These are phyloP conservation scores for Inonotus obliquus DNA, from an alignment of 1,284 basidiomycete species.

Conservation along the genomic window DNA sequence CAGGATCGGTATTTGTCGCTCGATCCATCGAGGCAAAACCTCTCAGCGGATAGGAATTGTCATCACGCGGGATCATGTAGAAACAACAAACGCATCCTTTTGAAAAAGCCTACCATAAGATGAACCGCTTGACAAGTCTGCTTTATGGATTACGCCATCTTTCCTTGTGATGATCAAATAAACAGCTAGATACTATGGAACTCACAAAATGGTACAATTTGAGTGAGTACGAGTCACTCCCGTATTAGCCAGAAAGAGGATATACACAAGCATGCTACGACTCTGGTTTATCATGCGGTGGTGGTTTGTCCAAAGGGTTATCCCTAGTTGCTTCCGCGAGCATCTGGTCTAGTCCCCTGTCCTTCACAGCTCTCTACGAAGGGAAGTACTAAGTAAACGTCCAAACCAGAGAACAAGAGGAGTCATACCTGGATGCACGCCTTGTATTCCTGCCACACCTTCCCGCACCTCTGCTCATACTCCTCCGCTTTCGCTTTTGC, in stretches of 20 bases:
- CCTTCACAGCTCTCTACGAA: constrained; percentile 72
- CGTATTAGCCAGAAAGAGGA: too few relatives aligned
- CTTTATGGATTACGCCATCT: too few relatives aligned
- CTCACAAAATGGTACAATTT: too few relatives aligned
- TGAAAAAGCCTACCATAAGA: too few relatives aligned
- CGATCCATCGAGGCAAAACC: constrained; percentile 10
- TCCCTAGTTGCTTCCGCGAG: constrained; percentile 79
- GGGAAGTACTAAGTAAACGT: neutral
- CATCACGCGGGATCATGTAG: constrained; percentile 18
- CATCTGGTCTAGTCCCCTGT: constrained; percentile 71
- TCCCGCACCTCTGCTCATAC: constrained; percentile 80
- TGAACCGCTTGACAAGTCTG: too few relatives aligned
- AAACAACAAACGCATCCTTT: neutral
- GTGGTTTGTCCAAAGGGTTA: constrained; percentile 65
- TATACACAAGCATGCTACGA: too few relatives aligned
- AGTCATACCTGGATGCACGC: constrained; percentile 65
- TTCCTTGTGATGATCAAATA: too few relatives aligned
- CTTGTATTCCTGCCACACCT: constrained; percentile 75
- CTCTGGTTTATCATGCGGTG: constrained; percentile 21
- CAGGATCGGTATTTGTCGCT: constrained; percentile 1
- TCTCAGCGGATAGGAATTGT: constrained; percentile 16
- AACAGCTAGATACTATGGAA: too few relatives aligned
- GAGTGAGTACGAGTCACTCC: too few relatives aligned
- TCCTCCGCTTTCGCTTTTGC: constrained; percentile 64
- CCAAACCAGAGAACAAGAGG: neutral